Evolutionary conservation across 371 early-diverging fungal genomes (phyloP), one percentile per base, ranked within the genome.

Genomic region (Mucor ambiguus): DNA sequence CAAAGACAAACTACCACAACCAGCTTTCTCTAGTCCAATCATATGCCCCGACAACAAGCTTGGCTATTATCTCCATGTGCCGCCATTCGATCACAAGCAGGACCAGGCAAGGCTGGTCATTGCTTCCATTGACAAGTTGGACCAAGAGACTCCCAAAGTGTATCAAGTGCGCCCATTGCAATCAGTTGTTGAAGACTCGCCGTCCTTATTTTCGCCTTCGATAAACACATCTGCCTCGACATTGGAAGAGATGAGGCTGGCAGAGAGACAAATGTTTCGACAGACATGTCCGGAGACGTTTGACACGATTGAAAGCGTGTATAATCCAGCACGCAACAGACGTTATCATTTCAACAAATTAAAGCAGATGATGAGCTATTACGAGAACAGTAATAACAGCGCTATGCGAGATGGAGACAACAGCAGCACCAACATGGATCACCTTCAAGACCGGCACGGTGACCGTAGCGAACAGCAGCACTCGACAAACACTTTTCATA

Each of bases 231-330:
- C 59, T 11, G 24, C 41, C 9, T 41, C 41, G 4, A 37, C 59
- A 12, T 12, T 35, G 6, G 58, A 58, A 37, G 58, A 58, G 30
- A 7, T 32, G 5, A 59, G 14, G 26, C 7, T 41, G 14, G 59
- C 59, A 41, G 41, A 59, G 38, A 20, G 59, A 16, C 26, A 59
- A 59, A 12, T 59, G 7, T 41, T 59, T 41, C 59, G 43, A 16
- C 38, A 59, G 24, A 26, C 12, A 11, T 38, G 14, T 10, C 59
- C 59, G 16, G 14, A 37, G 10, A 59, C 41, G 16, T 59, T 38
- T 16, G 37, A 37, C 14, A 38, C 43, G 35, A 14, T 59, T 6
- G 8, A 59, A 35, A 59, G 8, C 18, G 35, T 38, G 16, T 41
- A 26, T 18, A 14, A 38, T 38, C 1, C 22, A 3, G 28, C 24